Evolutionary conservation across 2,329 filamentous ascomycete species (phyloP).

Genomic region (Thelonectria rubi): DNA sequence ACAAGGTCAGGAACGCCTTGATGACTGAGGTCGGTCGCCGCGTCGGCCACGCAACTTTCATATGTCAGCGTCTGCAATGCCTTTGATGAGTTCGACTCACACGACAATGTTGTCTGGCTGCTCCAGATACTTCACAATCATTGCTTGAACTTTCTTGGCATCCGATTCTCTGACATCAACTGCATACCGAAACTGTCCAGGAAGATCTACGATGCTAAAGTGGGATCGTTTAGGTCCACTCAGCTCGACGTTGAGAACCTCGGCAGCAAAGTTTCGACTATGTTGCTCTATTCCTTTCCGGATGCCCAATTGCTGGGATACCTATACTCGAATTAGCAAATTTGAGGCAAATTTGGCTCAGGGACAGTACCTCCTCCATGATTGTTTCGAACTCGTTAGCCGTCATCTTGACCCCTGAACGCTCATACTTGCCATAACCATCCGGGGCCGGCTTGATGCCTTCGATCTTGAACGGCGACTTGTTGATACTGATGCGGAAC

Average conservation of each 20-base stretch:
- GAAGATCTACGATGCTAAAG: slow-evolving; percentile 52
- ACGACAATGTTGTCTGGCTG: slow-evolving; percentile 50
- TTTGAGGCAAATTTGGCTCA: not conserved
- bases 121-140: slow-evolving; percentile 50
- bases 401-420: slow-evolving; percentile 38
- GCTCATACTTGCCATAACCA: slow-evolving; percentile 35
- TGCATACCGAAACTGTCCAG: slow-evolving; percentile 44
- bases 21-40: slow-evolving; percentile 43
- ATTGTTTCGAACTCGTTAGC: slow-evolving; percentile 43
- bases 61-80: not conserved
- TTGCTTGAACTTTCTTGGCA: slow-evolving; percentile 40
- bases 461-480: slow-evolving; percentile 36
- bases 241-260: slow-evolving; percentile 51
- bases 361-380: slow-evolving; percentile 42
- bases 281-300: slow-evolving; percentile 28
- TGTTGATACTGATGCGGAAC: slow-evolving; percentile 46
- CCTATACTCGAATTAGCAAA: slow-evolving; percentile 28
- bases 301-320: slow-evolving; percentile 46
- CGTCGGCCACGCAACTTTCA: slow-evolving; percentile 47
- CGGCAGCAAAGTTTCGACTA: slow-evolving; percentile 49
- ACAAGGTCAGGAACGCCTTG: slow-evolving; percentile 45
- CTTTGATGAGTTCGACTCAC: slow-evolving; percentile 36
- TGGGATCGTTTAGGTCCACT: slow-evolving; percentile 48
- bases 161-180: slow-evolving; percentile 43
- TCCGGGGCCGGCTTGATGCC: slow-evolving; percentile 33